Conservation (phyloP, 225 moss, liverwort and hornwort genomes). For the Pseudoscleropodium purum region DNA sequence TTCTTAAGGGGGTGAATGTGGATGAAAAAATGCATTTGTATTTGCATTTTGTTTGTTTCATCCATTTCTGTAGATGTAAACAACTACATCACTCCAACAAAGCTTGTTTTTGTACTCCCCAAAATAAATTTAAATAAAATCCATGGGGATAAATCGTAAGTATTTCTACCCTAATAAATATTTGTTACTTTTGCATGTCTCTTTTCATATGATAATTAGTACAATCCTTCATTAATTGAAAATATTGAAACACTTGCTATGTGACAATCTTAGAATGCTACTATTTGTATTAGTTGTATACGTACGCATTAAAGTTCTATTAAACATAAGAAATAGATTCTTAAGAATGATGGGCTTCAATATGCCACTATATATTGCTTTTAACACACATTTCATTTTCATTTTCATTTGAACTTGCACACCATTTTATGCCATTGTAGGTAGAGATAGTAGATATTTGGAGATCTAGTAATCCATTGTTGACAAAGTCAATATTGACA, state of each 20-base stretch:
- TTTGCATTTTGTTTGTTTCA: not conserved
- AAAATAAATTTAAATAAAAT: not conserved
- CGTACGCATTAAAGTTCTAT: not conserved
- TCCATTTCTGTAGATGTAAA: not conserved
- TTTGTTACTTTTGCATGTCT: too few relatives aligned
- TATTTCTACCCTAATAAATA: too few relatives aligned
- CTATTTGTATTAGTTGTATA: not conserved
- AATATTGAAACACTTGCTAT: too few relatives aligned
- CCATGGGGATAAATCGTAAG: accelerated
- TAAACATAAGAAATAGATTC: not conserved
- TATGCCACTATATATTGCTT: not conserved
- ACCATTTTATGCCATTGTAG: not conserved
- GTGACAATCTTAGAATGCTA: too few relatives aligned
- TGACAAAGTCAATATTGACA: not conserved
- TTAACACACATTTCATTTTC: not conserved
- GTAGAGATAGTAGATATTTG: not conserved
- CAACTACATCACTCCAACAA: not conserved
- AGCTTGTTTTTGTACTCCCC: too few relatives aligned
- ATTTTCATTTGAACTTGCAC: not conserved
- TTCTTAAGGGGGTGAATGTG: accelerated
- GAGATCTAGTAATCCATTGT: not conserved
- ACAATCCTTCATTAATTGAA: too few relatives aligned
- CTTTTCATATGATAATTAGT: too few relatives aligned
- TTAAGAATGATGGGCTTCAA: not conserved
- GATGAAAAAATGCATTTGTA: accelerated